These are phyloP conservation scores for Lipomyces mesembrius DNA, from an alignment of 805 yeast species.

Conservation along the genomic window DNA sequence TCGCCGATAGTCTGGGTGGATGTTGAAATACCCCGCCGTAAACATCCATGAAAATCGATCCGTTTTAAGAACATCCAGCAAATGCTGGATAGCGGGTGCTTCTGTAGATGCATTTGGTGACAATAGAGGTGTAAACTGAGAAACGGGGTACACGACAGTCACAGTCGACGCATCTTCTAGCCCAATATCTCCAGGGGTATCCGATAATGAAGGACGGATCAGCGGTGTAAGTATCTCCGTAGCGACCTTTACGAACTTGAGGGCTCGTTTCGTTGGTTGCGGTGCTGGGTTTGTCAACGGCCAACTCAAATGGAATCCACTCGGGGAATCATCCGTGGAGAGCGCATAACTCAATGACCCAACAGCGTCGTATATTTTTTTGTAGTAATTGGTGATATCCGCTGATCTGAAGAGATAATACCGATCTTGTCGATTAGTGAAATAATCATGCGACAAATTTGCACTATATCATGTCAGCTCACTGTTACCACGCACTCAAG, in stretches of 20 bases:
- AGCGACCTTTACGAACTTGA: constrained; percentile 46
- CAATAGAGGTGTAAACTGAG: constrained; percentile 86
- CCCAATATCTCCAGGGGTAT: constrained; percentile 3
- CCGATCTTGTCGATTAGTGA: constrained; percentile 92
- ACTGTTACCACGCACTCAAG: not conserved
- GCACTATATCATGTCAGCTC: constrained; percentile 51
- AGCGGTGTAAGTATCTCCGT: constrained; percentile 63
- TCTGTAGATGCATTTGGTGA: constrained; percentile 78
- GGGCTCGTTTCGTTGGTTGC: constrained; percentile 57
- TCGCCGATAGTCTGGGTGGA: constrained; percentile 72
- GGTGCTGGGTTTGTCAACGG: constrained; percentile 63
- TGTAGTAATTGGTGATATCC: constrained; percentile 72
- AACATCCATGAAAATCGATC: constrained; percentile 73
- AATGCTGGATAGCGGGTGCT: constrained; percentile 67
- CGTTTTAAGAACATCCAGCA: constrained; percentile 38
- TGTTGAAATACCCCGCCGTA: constrained; percentile 96
- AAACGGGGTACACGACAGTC: constrained; percentile 84
- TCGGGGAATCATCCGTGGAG: constrained; percentile 50
- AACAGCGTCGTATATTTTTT: constrained; percentile 67
- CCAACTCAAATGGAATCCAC: constrained; percentile 70
- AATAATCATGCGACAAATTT: constrained; percentile 86
- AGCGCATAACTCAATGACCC: constrained; percentile 73
- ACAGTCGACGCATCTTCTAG: constrained; percentile 40
- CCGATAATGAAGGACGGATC: constrained; percentile 50
- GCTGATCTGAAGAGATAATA: constrained; percentile 72